Conservation (phyloP, 805 yeast species). For the Starmera dryadoides region DNA sequence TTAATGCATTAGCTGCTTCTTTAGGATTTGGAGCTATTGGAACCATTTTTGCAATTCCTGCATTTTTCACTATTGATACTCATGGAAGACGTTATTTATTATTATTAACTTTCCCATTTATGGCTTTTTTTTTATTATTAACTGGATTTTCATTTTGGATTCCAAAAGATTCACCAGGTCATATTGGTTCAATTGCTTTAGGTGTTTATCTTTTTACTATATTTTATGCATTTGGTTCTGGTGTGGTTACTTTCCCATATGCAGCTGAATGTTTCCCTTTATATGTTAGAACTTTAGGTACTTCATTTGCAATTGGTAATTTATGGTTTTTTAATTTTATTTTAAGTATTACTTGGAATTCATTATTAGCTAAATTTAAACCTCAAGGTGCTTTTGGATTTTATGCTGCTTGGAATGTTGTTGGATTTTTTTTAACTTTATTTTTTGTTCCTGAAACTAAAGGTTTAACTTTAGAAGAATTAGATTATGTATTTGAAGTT, state of each 20-base stretch:
- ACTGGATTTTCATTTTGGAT: conserved; percentile 73
- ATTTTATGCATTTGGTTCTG: conserved; percentile 79
- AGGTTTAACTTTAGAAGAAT: conserved; percentile 53
- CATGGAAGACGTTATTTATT: conserved; percentile 65
- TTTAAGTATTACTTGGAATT: conserved; percentile 74
- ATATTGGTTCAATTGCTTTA: conserved; percentile 59
- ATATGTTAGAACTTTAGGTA: conserved; percentile 72
- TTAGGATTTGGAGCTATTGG: conserved; percentile 84
- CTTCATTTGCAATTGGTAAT: conserved; percentile 71
- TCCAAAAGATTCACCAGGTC: conserved; percentile 35
- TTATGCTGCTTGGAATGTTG: conserved; percentile 79
- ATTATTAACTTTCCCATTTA: conserved; percentile 53
- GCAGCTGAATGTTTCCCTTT: conserved; percentile 81
- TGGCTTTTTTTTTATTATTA: conserved; percentile 49
- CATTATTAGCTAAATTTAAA: conserved; percentile 54
- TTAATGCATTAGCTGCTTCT: conserved; percentile 66
- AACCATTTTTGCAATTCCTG: conserved; percentile 77
- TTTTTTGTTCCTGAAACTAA: conserved; percentile 67
- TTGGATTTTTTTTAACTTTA: conserved; percentile 63
- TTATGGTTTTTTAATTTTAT: conserved; percentile 70
- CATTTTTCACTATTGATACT: conserved; percentile 69
- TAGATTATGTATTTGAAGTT: conserved; percentile 56
- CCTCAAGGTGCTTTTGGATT: conserved; percentile 85
- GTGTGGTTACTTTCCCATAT: conserved; percentile 86
- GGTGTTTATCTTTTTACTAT: conserved; percentile 71